A percentile compares a stretch with the other conserved stretches of the same genome.
Evolutionary conservation across 345 rosid species (phyloP).

Genomic region (Combretum micranthum): DNA sequence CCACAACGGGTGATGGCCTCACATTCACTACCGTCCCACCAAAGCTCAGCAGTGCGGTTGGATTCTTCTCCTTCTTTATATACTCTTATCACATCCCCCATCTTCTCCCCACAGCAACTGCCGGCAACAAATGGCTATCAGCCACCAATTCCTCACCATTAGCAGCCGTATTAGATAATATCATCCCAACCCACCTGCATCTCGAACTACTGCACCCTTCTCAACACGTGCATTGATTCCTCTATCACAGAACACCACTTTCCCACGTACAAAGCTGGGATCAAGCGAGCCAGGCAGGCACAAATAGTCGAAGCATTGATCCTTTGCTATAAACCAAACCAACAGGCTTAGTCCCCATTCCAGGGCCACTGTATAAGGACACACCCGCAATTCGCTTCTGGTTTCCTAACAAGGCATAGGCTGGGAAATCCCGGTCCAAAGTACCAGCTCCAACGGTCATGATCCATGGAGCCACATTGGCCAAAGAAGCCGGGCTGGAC

Average conservation of each 20-base stretch:
- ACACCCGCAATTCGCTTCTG: slow-evolving; percentile 41
- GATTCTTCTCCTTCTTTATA: slow-evolving; percentile 30
- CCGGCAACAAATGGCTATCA: slow-evolving; percentile 80
- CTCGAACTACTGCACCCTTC: slow-evolving; percentile 74
- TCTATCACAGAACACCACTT: slow-evolving; percentile 75
- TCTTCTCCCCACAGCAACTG: slow-evolving; percentile 58
- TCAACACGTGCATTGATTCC: slow-evolving; percentile 73
- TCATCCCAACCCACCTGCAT: slow-evolving; percentile 92
- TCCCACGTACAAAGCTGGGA: slow-evolving; percentile 46
- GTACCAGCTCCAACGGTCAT: slow-evolving; percentile 95
- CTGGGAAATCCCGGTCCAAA: slow-evolving; percentile 77
- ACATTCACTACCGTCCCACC: slow-evolving; percentile 69
- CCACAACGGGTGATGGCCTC: slow-evolving; percentile 75
- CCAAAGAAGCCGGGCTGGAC: slow-evolving; percentile 54
- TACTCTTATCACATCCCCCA: slow-evolving; percentile 58
- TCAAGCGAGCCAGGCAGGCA: slow-evolving; percentile 72
- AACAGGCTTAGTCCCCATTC: slow-evolving; percentile 56
- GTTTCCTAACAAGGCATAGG: slow-evolving; percentile 50
- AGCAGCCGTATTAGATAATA: slow-evolving; percentile 53
- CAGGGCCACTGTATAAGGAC: slow-evolving; percentile 65
- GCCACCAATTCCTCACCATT: slow-evolving; percentile 80
- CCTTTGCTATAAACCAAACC: slow-evolving; percentile 48
- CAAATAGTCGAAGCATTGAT: slow-evolving; percentile 30
- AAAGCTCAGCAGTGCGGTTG: slow-evolving; percentile 51
- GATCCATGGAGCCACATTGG: slow-evolving; percentile 92